A percentile compares a stretch with the other conserved stretches of the same genome.
Evolutionary conservation across 306 rosid species (phyloP).

Genomic region (Acacia confusa): DNA sequence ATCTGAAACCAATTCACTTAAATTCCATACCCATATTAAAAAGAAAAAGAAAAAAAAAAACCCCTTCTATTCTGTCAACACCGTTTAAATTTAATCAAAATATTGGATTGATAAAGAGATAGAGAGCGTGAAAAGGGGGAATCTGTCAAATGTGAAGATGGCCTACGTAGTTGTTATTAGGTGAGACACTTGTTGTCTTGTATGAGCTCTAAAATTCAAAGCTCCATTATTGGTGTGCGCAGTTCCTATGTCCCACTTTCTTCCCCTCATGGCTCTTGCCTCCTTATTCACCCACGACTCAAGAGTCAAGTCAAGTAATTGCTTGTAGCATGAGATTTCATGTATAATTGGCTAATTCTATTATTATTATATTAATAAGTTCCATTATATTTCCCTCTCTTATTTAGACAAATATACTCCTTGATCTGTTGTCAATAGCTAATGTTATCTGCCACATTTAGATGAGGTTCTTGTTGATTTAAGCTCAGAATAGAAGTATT

Average conservation of each 20-base stretch:
- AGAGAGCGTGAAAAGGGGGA: background rate
- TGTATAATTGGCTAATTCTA: background rate
- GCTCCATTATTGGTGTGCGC: constrained; percentile 17
- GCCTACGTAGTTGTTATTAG: constrained; percentile 41
- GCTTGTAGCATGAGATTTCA: background rate
- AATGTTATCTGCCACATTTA: too few species aligned
- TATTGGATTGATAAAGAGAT: too few species aligned
- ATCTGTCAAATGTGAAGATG: constrained; percentile 9
- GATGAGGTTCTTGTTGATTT: background rate
- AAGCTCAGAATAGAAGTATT: too few species aligned
- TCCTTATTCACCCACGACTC: background rate
- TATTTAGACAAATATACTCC: background rate
- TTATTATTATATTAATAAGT: background rate
- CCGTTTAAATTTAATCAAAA: background rate
- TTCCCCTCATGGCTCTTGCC: background rate
- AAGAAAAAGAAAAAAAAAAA: too few species aligned
- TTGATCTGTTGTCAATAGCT: background rate
- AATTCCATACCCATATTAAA: background rate
- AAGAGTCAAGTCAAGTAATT: background rate
- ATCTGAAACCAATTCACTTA: too few species aligned
- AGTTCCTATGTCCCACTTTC: constrained; percentile 24
- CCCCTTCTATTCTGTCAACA: background rate
- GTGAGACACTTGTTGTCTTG: constrained; percentile 35
- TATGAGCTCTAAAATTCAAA: constrained; percentile 39
- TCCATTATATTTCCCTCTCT: background rate